Evolutionary conservation across 176 grass and related monocot genomes (phyloP), one percentile per base, ranked within the genome.

Genomic region (Otatea glauca): DNA sequence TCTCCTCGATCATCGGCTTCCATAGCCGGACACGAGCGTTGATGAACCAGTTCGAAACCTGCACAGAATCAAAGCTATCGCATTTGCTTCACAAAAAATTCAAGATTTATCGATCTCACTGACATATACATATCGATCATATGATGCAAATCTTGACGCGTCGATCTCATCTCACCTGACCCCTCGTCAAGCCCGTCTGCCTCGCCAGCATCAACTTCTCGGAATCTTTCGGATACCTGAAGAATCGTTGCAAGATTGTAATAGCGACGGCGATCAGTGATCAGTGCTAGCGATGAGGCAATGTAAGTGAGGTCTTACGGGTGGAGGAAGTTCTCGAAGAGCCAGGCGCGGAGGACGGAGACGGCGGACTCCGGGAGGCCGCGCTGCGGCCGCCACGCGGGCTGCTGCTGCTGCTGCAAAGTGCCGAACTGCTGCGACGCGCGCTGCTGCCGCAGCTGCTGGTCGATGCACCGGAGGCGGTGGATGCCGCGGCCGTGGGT

Each of bases 1-100:
- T 94, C 86, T 96, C 93, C 80, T 99, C 97, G 67, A 99, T 77
- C 97, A 99, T 99, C 25, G 96, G 96, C 89, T 99, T 99, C 96
- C 96, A 99, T 74, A 99, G 90, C 78, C 96, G 82, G 90, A 94
- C 92, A 6, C 92, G 81, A 1, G 92, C 92, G 27, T 94, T 94
- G 79, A 94, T 94, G 84, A 94, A 94, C 92, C 92, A 94, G 76
- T 94, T 94, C 8, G 90, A 94, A 45, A 94, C 92, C 92, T 94
- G 61, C 23, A 37, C 32, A 37, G 2, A 37, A 37, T 66, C 64
- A 61, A 59, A 24, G 3, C 58, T 25, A 24, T 61, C 7, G 15
- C 64, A 18, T 66, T 18, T 37, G 7, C 14, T 66, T 37, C 32
- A 66, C 14, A 37, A 8, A 66, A 16, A 66, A 66, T 18, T 66